A percentile compares a stretch with the other conserved stretches of the same genome.
phyloP scores from a whole-genome alignment of 495 filamentous ascomycete genomes.

The Penicillium maclennaniae region DNA sequence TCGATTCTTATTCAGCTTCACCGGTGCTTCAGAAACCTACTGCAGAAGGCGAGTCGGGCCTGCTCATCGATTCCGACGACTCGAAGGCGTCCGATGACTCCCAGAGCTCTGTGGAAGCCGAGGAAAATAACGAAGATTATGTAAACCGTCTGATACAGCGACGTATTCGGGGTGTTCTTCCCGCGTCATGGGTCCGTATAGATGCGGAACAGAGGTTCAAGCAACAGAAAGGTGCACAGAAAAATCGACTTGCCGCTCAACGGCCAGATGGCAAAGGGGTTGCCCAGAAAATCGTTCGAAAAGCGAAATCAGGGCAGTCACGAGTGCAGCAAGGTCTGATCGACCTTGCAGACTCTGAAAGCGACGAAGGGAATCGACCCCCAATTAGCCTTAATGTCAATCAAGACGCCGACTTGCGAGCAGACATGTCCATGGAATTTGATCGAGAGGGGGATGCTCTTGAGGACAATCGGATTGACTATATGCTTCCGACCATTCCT shows the following conservation, averaged over 20 bases:
- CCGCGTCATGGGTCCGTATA: constrained; percentile 84
- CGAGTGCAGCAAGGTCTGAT: constrained; percentile 27
- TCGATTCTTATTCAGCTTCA: constrained; percentile 20
- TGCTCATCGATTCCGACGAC: constrained; percentile 17
- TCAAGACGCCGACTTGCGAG: background rate
- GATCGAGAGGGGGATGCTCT: constrained; percentile 39
- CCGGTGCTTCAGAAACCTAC: constrained; percentile 4
- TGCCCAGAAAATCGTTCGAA: constrained; percentile 38
- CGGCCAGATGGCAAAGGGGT: constrained; percentile 41
- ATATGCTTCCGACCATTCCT: constrained; percentile 46
- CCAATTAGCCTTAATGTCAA: background rate
- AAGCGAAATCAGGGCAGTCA: constrained; percentile 16
- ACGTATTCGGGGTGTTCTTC: constrained; percentile 78
- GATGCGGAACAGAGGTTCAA: constrained; percentile 48
- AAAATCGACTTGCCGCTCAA: constrained; percentile 17
- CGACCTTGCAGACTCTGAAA: constrained; percentile 50
- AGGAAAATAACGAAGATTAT: constrained; percentile 21
- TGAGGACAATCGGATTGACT: constrained; percentile 58
- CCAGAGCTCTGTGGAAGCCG: constrained; percentile 5
- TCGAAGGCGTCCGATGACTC: constrained; percentile 23
- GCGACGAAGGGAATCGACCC: constrained; percentile 39
- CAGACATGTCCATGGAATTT: constrained; percentile 14
- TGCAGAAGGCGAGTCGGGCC: constrained; percentile 7
- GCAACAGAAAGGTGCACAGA: constrained; percentile 28
- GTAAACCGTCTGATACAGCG: constrained; percentile 41